Percentiles rank a stretch among this genome's conserved stretches.
phyloP scores from a whole-genome alignment of 2,329 filamentous ascomycete genomes.

The Aspergillus calidoustus region DNA sequence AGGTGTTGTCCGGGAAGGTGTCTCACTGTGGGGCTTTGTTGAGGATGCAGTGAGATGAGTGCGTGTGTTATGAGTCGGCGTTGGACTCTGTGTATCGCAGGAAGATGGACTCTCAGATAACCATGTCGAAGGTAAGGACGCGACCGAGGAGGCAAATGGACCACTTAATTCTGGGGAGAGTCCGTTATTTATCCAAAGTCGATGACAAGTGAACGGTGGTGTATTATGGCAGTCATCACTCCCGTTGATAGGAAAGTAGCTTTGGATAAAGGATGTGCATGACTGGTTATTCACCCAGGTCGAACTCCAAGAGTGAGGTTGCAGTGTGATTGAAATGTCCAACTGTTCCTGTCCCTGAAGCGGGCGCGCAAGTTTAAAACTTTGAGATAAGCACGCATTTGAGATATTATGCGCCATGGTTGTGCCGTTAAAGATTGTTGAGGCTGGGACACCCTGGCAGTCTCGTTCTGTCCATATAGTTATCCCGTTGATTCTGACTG shows the following conservation, averaged over 20 bases:
- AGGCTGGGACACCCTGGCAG: not conserved
- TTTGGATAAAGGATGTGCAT: conserved; percentile 1
- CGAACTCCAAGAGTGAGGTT: not conserved
- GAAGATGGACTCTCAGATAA: too few relatives aligned
- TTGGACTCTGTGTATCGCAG: too few relatives aligned
- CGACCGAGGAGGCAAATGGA: too few relatives aligned
- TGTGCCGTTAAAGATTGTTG: not conserved
- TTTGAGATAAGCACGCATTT: not conserved
- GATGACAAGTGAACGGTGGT: conserved; percentile 7
- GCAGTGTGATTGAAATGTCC: not conserved
- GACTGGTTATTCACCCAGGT: not conserved
- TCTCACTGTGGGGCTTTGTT: too few relatives aligned
- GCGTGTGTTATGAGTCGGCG: too few relatives aligned
- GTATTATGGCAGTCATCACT: conserved; percentile 2
- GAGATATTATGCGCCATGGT: not conserved
- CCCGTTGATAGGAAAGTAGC: conserved; percentile 5
- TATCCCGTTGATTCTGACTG: too few relatives aligned
- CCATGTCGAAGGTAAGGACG: too few relatives aligned
- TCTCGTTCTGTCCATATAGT: not conserved
- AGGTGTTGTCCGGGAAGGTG: too few relatives aligned
- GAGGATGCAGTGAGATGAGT: too few relatives aligned
- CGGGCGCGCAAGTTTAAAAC: not conserved
- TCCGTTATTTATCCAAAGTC: not conserved
- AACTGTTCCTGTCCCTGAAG: conserved; percentile 4
- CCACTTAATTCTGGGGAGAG: not conserved